Evolutionary conservation across 2,329 filamentous ascomycete genomes (phyloP).

Genomic region (Tolypocladium sp.): DNA sequence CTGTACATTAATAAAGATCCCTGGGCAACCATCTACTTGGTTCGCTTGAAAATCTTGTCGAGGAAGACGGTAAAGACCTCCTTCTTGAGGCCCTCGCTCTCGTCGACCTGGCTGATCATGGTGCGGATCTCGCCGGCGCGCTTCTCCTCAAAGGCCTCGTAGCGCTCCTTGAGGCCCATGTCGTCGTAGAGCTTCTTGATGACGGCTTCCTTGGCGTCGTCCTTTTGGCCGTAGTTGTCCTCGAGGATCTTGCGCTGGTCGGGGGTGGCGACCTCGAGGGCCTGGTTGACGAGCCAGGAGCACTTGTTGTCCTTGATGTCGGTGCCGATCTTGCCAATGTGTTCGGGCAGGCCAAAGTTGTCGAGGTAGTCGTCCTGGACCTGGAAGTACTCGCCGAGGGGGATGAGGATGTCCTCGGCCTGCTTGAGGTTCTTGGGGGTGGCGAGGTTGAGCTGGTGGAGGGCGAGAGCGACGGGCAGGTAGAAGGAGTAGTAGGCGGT

Average conservation of each 20-base stretch:
- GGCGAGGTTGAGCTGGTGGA: constrained; percentile 77
- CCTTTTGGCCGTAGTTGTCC: constrained; percentile 89
- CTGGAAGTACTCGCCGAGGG: constrained; percentile 98
- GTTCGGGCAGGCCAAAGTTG: constrained; percentile 85
- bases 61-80: constrained; percentile 83
- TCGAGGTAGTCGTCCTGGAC: constrained; percentile 98
- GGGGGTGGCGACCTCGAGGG: constrained; percentile 66
- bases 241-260: constrained; percentile 85
- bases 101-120: constrained; percentile 73
- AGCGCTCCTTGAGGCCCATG: constrained; percentile 72
- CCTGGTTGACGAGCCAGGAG: constrained; percentile 96
- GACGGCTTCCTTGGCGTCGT: constrained; percentile 69
- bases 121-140: constrained; percentile 66
- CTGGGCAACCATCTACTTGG: constrained; percentile 54
- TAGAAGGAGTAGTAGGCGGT: constrained; percentile 99
- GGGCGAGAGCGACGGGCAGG: constrained; percentile 83
- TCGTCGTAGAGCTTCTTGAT: constrained; percentile 88
- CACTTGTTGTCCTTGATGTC: constrained; percentile 99
- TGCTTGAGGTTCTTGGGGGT: constrained; percentile 83
- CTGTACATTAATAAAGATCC: neutral
- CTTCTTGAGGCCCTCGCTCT: constrained; percentile 83
- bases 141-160: constrained; percentile 85
- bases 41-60: constrained; percentile 95
- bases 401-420: constrained; percentile 85
- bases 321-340: constrained; percentile 97